These are phyloP conservation scores for Triangularia setosa DNA, from an alignment of 2,329 filamentous ascomycete species.

Conservation along the genomic window DNA sequence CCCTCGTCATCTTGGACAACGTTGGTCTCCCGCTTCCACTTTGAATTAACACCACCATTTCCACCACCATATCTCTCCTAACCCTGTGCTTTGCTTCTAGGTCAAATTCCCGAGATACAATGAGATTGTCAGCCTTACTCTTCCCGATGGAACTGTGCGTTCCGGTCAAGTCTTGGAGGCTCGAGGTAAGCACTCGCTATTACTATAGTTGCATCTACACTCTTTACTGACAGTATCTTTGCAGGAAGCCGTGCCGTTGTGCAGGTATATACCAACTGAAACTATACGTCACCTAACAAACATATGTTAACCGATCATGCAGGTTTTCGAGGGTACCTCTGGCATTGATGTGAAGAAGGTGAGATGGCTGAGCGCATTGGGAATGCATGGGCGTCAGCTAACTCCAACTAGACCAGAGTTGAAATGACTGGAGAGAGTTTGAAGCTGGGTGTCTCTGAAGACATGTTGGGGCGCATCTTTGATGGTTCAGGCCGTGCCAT, in stretches of 20 bases:
- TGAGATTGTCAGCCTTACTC: conserved; percentile 93
- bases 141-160: conserved; percentile 90
- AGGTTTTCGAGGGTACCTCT: conserved; percentile 96
- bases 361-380: conserved; percentile 26
- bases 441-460: conserved; percentile 98
- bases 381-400: conserved; percentile 9
- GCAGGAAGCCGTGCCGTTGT: conserved; percentile 89
- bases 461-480: conserved; percentile 99
- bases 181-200: conserved; percentile 61
- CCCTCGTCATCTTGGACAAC: conserved; percentile 95
- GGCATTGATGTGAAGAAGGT: conserved; percentile 99
- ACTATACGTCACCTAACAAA: conserved; percentile 4
- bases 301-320: conserved; percentile 31
- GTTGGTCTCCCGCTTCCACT: conserved; percentile 47
- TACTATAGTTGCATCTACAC: conserved; percentile 21
- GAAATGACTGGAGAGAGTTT: conserved; percentile 96
- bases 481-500: conserved; percentile 97
- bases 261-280: conserved; percentile 58
- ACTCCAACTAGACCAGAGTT: conserved; percentile 69
- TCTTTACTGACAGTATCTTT: conserved; percentile 2
- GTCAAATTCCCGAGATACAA: conserved; percentile 98
- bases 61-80: conserved; percentile 21
- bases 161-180: conserved; percentile 96
- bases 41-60: not conserved
- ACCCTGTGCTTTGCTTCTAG: conserved; percentile 41